Conservation (phyloP, 2,329 filamentous ascomycete species). For the Aspergillus intermedius region DNA sequence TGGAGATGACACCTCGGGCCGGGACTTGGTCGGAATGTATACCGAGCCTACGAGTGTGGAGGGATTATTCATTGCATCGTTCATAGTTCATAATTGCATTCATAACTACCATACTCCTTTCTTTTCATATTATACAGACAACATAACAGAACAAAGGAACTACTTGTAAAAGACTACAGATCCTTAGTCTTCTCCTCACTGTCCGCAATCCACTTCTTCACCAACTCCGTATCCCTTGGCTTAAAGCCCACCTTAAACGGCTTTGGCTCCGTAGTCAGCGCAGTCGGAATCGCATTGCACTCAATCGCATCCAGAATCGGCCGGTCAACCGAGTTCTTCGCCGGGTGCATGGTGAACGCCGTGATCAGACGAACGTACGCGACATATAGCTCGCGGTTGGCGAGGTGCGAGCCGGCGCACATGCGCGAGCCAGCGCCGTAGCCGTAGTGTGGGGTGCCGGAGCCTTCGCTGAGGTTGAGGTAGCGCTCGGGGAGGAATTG, state of each 20-base stretch:
- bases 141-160: not conserved
- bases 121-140: not conserved
- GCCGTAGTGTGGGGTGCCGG: conserved; percentile 55
- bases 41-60: not conserved
- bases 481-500: conserved; percentile 67
- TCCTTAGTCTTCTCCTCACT: conserved; percentile 49
- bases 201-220: conserved; percentile 49
- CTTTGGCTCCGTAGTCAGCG: conserved; percentile 56
- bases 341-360: conserved; percentile 50
- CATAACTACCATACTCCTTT: not conserved
- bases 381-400: conserved; percentile 57
- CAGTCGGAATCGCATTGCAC: conserved; percentile 52
- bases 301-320: conserved; percentile 53
- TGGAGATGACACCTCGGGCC: conserved; percentile 2
- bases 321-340: conserved; percentile 40
- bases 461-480: conserved; percentile 46
- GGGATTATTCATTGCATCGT: no score
- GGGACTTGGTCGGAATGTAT: not conserved
- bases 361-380: conserved; percentile 54
- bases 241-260: conserved; percentile 55
- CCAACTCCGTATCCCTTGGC: conserved; percentile 40
- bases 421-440: conserved; percentile 59
- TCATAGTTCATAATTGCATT: no score
- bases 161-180: conserved; percentile 23
- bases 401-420: conserved; percentile 58